These are phyloP conservation scores for Davidsoniella australis DNA, from an alignment of 2,329 filamentous ascomycete genomes.

Conservation along the genomic window DNA sequence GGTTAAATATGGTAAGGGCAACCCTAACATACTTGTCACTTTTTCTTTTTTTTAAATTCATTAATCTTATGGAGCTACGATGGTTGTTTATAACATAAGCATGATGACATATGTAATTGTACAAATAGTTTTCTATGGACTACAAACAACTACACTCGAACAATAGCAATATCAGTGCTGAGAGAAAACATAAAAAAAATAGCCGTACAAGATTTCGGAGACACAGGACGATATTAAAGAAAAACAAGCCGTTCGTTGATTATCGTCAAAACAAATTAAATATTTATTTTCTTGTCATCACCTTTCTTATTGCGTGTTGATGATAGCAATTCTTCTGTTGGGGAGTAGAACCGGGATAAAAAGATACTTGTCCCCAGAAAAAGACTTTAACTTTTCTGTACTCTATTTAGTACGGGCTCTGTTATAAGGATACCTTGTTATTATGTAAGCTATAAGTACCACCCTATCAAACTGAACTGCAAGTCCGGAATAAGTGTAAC, in stretches of 20 bases:
- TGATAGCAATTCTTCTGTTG: background rate
- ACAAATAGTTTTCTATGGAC: too few species aligned
- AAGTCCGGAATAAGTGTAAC: slow-evolving; percentile 2
- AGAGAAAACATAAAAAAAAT: background rate
- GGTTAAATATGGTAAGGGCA: background rate
- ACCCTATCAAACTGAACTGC: background rate
- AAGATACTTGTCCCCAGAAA: background rate
- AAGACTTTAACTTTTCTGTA: background rate
- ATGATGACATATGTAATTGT: too few species aligned
- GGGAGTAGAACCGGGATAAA: background rate
- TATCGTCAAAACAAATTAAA: too few species aligned
- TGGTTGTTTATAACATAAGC: too few species aligned
- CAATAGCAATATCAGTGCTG: background rate
- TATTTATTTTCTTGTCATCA: too few species aligned
- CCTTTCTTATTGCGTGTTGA: background rate
- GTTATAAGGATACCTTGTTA: background rate
- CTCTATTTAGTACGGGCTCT: background rate
- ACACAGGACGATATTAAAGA: too few species aligned
- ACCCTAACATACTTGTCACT: too few species aligned
- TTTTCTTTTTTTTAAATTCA: too few species aligned
- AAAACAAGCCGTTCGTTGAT: too few species aligned
- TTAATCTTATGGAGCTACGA: too few species aligned
- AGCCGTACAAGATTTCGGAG: too few species aligned
- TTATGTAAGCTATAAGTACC: background rate
- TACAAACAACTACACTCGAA: background rate